Base-by-base conservation (phyloP, 345 rosid species). In the Hibiscus mutabilis region DNA sequence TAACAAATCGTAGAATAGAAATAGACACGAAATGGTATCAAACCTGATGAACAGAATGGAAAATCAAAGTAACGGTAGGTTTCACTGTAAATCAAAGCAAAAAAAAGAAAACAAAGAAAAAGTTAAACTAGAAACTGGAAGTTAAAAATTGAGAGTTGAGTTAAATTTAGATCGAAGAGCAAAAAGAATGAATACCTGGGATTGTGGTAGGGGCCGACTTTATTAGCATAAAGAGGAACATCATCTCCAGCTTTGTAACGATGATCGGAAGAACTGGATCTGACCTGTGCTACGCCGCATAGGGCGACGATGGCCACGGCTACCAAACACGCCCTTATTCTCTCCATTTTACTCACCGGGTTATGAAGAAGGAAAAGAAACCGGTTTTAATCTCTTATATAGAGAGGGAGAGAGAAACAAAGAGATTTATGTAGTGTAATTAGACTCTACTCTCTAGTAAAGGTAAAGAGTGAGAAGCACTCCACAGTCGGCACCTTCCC, bases 131-230 rank as follows among this genome's bases (percentile, higher is more conserved):
- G 6, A 71, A 47, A 47, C 6, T 31, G 16, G 5, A 60, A 31
- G 42, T 22, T 66, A 49, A 16, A 49, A 49, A 49, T 47, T 47
- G 18, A 13, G 57, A 73, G 76, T 56, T 56, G 60, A 25, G 27
- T 25, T 25, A 2, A 25, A 33, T 5, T 37, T 10, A 57, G 60
- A 57, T 70, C 46, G 37, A 63, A 6, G 18, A n/a, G 24, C 24
- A 53, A 19, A 35, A 4, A 0, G 25, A 58, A 12, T 29, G 18
- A 18, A 27, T 47, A 80, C 86, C 82, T 78, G 68, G 83, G 83
- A 44, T 82, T 82, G 21, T 82, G 82, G 44, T 73, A 80, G 6
- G 86, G 83, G 0, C 86, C 82, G 0, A 71, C 81, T 69, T 77
- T 79, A 33, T 77, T 82, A 31, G 79, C 83, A 19, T 79, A 82